A percentile compares a stretch with the other conserved stretches of the same genome.
These are phyloP conservation scores for Plantago rigida DNA, from an alignment of 305 asterid genomes.

Conservation along the genomic window DNA sequence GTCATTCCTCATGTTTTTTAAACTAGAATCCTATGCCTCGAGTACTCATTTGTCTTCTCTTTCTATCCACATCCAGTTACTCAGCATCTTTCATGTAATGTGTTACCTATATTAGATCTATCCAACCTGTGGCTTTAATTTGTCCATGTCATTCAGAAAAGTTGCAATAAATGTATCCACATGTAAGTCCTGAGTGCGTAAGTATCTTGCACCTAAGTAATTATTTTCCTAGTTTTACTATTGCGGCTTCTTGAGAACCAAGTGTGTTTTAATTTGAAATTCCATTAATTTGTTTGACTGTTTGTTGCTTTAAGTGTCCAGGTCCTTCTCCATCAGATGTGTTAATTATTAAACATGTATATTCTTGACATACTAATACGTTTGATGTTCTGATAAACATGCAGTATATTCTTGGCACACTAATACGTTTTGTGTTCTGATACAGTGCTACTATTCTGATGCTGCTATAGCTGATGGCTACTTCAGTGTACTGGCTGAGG, in stretches of 20 bases:
- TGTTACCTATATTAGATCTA: too few species aligned
- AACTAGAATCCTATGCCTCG: slow-evolving; percentile 14
- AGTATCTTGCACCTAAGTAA: too few species aligned
- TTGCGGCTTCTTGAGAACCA: slow-evolving; percentile 15
- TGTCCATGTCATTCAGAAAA: too few species aligned
- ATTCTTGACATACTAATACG: slow-evolving; percentile 22
- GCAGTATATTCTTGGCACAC: slow-evolving; percentile 13
- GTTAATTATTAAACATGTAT: slow-evolving; percentile 13
- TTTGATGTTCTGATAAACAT: neutral
- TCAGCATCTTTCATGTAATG: neutral
- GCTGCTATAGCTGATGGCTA: slow-evolving; percentile 99
- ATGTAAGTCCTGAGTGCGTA: too few species aligned
- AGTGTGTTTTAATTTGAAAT: slow-evolving; percentile 14
- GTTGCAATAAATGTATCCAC: too few species aligned
- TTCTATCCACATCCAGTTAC: slow-evolving; percentile 13
- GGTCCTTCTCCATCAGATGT: slow-evolving; percentile 5
- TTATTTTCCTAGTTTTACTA: too few species aligned
- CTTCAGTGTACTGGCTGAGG: slow-evolving; percentile 99
- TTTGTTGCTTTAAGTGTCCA: slow-evolving; percentile 1
- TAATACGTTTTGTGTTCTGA: slow-evolving; percentile 18
- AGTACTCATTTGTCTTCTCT: slow-evolving; percentile 6
- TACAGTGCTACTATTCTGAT: slow-evolving; percentile 93
- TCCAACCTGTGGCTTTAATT: too few species aligned
- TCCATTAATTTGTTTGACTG: neutral
- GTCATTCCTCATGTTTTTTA: slow-evolving; percentile 14